phyloP scores from a whole-genome alignment of 2,329 filamentous ascomycete species.

The Paradendryphiella salina region DNA sequence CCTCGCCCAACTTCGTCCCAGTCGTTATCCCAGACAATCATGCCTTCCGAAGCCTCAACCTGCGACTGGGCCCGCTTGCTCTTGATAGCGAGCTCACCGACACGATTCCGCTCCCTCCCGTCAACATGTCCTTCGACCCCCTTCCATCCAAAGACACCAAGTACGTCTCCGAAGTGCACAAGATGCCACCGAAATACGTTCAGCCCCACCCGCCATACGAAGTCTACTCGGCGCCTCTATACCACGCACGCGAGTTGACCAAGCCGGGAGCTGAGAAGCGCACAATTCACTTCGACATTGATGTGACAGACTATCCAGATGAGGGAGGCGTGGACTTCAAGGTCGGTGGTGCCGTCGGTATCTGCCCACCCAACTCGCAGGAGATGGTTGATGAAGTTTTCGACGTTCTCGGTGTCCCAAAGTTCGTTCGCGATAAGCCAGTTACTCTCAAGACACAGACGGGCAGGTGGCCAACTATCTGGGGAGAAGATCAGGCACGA shows the following conservation, averaged over 20 bases:
- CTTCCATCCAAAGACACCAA: slow-evolving; percentile 52
- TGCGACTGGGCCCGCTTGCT: slow-evolving; percentile 76
- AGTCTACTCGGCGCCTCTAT: slow-evolving; percentile 86
- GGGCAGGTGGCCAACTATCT: slow-evolving; percentile 95
- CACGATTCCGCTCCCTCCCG: slow-evolving; percentile 71
- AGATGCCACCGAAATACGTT: slow-evolving; percentile 83
- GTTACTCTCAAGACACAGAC: slow-evolving; percentile 75
- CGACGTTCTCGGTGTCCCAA: slow-evolving; percentile 78
- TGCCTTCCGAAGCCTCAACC: slow-evolving; percentile 76
- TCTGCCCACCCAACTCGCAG: slow-evolving; percentile 84
- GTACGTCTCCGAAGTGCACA: slow-evolving; percentile 50
- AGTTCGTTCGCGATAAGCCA: slow-evolving; percentile 80
- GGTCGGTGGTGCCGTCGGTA: slow-evolving; percentile 91
- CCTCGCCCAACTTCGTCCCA: slow-evolving; percentile 50
- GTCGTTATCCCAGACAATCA: slow-evolving; percentile 73
- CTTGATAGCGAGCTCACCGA: slow-evolving; percentile 70
- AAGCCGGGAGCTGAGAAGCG: slow-evolving; percentile 89
- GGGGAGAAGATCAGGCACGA: slow-evolving; percentile 85
- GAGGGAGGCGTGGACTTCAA: slow-evolving; percentile 89
- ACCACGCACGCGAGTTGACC: slow-evolving; percentile 83
- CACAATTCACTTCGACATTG: slow-evolving; percentile 96
- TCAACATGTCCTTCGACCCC: slow-evolving; percentile 71
- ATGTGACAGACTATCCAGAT: slow-evolving; percentile 90
- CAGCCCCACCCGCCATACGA: slow-evolving; percentile 93
- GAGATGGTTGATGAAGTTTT: slow-evolving; percentile 80